These are phyloP conservation scores for Pyrenophora graminea DNA, from an alignment of 2,329 filamentous ascomycete genomes.

Conservation along the genomic window DNA sequence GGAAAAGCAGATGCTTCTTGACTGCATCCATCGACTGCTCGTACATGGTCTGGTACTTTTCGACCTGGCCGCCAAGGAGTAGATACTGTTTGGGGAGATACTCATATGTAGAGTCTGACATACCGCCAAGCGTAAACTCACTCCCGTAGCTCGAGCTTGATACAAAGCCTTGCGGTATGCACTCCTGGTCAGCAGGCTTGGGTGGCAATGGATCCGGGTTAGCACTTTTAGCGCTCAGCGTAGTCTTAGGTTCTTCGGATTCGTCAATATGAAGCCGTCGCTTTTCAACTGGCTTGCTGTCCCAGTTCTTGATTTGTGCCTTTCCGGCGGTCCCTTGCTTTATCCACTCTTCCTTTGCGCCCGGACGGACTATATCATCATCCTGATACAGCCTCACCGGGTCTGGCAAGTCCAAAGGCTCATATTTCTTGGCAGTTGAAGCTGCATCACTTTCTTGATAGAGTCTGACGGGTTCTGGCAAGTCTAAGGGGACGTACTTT, in stretches of 20 bases:
- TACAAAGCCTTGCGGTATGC: conserved; percentile 59
- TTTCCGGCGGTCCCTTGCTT: conserved; percentile 15
- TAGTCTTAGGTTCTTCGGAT: conserved; percentile 11
- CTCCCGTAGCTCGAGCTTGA: conserved; percentile 50
- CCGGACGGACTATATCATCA: conserved; percentile 12
- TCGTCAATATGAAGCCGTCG: conserved; percentile 34
- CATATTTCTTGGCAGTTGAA: conserved; percentile 40
- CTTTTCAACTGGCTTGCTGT: conserved; percentile 21
- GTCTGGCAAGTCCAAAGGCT: conserved; percentile 35
- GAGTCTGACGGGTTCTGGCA: conserved; percentile 32
- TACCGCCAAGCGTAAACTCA: conserved; percentile 46
- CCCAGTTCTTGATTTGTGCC: conserved; percentile 29
- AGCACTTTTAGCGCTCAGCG: conserved; percentile 5
- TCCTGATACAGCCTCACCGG: conserved; percentile 33
- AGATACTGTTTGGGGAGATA: conserved; percentile 55
- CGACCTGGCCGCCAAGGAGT: conserved; percentile 52
- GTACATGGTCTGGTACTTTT: conserved; percentile 60
- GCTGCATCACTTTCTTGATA: conserved; percentile 1
- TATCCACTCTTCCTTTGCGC: conserved; percentile 4
- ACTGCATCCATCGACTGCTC: conserved; percentile 55
- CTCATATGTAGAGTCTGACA: conserved; percentile 49
- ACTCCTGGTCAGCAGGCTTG: conserved; percentile 32
- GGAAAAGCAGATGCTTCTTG: conserved; percentile 54
- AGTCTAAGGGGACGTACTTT: conserved; percentile 39
- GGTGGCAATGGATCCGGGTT: conserved; percentile 7